These are phyloP conservation scores for Oryza punctata DNA, from an alignment of 176 grass and related monocot genomes.

Conservation along the genomic window DNA sequence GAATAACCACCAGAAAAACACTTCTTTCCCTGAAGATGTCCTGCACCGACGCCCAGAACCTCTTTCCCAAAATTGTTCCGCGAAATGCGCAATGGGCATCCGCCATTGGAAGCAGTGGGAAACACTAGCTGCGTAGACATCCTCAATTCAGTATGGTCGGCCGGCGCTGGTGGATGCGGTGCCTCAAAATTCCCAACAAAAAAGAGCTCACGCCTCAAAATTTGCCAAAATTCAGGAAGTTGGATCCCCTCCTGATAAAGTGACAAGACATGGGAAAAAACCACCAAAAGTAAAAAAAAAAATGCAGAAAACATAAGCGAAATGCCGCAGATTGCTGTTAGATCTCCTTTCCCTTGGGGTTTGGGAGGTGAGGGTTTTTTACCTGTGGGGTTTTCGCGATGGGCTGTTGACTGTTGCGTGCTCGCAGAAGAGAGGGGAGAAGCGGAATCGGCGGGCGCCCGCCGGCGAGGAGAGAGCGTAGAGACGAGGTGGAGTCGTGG, in stretches of 20 bases:
- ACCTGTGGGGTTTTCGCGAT: background rate
- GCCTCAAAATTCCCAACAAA: background rate
- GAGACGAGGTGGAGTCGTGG: background rate
- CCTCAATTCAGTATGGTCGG: background rate
- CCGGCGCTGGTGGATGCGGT: background rate
- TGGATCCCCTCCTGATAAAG: background rate
- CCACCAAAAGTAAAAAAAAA: background rate
- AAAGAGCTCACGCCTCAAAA: background rate
- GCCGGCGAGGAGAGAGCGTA: background rate
- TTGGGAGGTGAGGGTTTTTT: background rate
- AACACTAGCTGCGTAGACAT: conserved; percentile 38
- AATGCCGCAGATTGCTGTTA: background rate
- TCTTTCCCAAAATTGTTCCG: background rate
- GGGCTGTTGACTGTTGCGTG: too few species aligned
- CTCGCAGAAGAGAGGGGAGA: background rate
- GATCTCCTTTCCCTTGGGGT: background rate
- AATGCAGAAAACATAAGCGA: background rate
- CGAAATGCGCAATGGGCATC: conserved; percentile 10
- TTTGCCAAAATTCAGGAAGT: background rate
- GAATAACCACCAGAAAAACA: background rate
- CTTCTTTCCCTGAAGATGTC: conserved; percentile 29
- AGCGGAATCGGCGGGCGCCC: background rate
- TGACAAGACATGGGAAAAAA: background rate
- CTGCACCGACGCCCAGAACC: background rate
- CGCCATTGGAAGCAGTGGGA: conserved; percentile 9